A percentile compares a stretch with the other conserved stretches of the same genome.
phyloP scores from a whole-genome alignment of 2,329 filamentous ascomycete genomes.

The Mycogone perniciosa region DNA sequence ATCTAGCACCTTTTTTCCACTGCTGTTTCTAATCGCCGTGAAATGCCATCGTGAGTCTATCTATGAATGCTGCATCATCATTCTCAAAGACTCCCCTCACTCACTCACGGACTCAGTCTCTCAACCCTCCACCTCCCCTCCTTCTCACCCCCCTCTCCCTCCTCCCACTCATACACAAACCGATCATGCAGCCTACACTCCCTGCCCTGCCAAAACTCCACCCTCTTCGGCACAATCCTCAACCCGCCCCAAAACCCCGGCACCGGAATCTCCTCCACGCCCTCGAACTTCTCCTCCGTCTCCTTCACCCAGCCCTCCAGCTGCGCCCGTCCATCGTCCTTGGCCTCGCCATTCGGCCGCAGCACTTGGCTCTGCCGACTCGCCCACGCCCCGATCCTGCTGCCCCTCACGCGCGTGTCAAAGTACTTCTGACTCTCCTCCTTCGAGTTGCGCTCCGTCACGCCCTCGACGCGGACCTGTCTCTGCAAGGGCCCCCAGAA shows the following conservation, averaged over 20 bases:
- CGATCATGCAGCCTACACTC: conserved; percentile 88
- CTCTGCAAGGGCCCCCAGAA: conserved; percentile 83
- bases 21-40: no score
- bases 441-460: conserved; percentile 55
- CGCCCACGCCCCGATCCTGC: conserved; percentile 86
- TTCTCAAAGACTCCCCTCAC: background rate
- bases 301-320: conserved; percentile 74
- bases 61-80: background rate
- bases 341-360: conserved; percentile 27
- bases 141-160: conserved; percentile 33
- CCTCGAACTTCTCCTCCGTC: conserved; percentile 68
- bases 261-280: conserved; percentile 73
- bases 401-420: conserved; percentile 67
- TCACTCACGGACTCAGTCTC: conserved; percentile 61
- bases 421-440: conserved; percentile 69
- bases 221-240: conserved; percentile 72
- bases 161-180: conserved; percentile 71
- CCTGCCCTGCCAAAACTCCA: conserved; percentile 97
- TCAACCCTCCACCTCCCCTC: conserved; percentile 57
- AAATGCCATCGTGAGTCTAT: background rate
- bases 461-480: conserved; percentile 85
- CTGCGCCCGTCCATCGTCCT: conserved; percentile 62
- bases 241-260: conserved; percentile 94
- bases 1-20: no score
- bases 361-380: conserved; percentile 81